Evolutionary conservation across 768 basidiomycete genomes (phyloP), one percentile per base, ranked within the genome.

Genomic region (Chalciporus sphaerocephalus): DNA sequence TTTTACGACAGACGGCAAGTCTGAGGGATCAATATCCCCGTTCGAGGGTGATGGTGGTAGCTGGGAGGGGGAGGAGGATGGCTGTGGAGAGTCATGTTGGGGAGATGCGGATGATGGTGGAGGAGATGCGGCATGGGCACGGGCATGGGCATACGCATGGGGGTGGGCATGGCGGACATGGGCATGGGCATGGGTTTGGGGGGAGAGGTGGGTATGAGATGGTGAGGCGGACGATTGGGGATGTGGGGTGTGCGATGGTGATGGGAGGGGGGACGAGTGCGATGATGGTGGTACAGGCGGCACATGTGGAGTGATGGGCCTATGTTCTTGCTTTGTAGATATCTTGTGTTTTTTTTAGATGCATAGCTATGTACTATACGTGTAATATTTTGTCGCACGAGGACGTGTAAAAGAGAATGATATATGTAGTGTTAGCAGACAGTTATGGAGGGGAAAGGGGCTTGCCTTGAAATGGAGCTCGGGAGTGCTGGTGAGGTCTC

Each of bases 171-270:
- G 24, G 38, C 24, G 0, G 37, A n/a, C 24, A 25, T 25, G 24
- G 24, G 5, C 6, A 10, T 28, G 0, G 48, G 47, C 0, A 10
- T 6, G 24, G 38, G 27, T 0, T 33, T 30, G 0, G 48, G 48
- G 0, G 5, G 30, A 15, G 40, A 5, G 40, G 42, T 2, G 50
- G 44, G n/a, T 23, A 49, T 21, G 64, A 63, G 23, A 50, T 48
- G 13, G 78, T 92, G 53, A 74, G 76, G 57, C 83, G 84, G 74
- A 91, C 92, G 13, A 74, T 95, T 30, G 94, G 94, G 6, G 91
- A 94, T 62, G 84, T 91, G 11, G 89, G 83, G 3, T 78, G 84
- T n/a, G 83, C 85, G 24, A 79, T 94, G 65, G 78, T 92, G 4
- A 72, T 85, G 2, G 72, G 78, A 3, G 79, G 79, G 3, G 69